Evolutionary conservation across 768 basidiomycete genomes (phyloP).

Genomic region (Tremella fuciformis): DNA sequence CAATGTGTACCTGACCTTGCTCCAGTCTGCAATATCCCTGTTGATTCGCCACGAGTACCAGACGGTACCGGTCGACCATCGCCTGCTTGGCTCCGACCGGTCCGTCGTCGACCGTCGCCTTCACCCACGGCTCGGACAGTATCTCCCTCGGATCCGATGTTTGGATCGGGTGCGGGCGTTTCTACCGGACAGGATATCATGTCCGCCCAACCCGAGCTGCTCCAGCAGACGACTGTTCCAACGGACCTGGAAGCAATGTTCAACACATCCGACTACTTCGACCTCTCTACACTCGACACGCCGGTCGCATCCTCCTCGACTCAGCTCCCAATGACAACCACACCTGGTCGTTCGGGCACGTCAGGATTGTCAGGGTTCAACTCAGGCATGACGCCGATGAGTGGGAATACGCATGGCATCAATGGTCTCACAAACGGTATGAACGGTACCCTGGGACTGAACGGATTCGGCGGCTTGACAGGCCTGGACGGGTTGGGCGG

Average conservation of each 20-base stretch:
- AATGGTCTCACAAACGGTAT: slow-evolving; percentile 2
- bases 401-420: background rate
- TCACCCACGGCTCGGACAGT: slow-evolving; percentile 21
- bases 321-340: slow-evolving; percentile 9
- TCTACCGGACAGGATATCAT: slow-evolving; percentile 29
- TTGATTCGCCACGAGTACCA: slow-evolving; percentile 61
- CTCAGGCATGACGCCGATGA: background rate
- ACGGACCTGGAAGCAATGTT: slow-evolving; percentile 47
- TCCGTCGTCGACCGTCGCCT: slow-evolving; percentile 59
- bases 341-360: background rate
- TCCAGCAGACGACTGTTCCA: background rate
- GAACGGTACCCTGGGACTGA: background rate
- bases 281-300: slow-evolving; percentile 39
- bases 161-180: background rate
- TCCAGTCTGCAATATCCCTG: slow-evolving; percentile 79
- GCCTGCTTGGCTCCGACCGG: slow-evolving; percentile 84
- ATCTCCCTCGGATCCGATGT: slow-evolving; percentile 16
- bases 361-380: background rate
- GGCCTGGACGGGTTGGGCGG: background rate
- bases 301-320: background rate
- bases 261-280: slow-evolving; percentile 51
- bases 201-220: slow-evolving; percentile 21
- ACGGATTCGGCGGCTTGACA: background rate
- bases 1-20: slow-evolving; percentile 6
- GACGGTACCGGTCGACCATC: slow-evolving; percentile 55